These are phyloP conservation scores for Gymnopilus junonius DNA, from an alignment of 768 basidiomycete species.

Conservation along the genomic window DNA sequence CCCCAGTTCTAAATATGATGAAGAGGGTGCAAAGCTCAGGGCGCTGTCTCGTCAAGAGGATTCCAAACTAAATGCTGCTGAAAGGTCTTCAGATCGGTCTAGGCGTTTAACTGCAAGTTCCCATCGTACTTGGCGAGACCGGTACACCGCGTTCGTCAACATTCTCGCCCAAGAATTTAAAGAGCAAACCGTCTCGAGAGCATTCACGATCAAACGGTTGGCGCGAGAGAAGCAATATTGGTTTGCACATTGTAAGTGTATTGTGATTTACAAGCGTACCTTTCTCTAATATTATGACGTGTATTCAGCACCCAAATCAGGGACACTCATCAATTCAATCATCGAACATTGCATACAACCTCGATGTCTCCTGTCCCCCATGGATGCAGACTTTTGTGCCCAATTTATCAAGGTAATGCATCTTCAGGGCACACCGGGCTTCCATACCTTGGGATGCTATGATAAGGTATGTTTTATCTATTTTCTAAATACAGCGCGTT, in stretches of 20 bases:
- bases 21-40: constrained; percentile 67
- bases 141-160: constrained; percentile 64
- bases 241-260: constrained; percentile 67
- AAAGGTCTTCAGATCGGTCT: constrained; percentile 69
- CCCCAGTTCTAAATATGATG: constrained; percentile 78
- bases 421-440: constrained; percentile 85
- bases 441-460: constrained; percentile 84
- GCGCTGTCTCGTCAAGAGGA: constrained; percentile 73
- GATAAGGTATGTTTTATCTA: constrained; percentile 58
- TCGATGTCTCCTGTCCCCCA: constrained; percentile 89
- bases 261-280: not conserved
- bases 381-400: constrained; percentile 95
- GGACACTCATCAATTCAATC: constrained; percentile 59
- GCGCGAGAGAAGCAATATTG: constrained; percentile 80
- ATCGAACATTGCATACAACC: constrained; percentile 95
- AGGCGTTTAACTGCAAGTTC: constrained; percentile 59
- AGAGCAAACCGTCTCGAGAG: constrained; percentile 72
- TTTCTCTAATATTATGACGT: not conserved
- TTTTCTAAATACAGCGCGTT: not conserved
- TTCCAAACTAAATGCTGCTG: constrained; percentile 61
- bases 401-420: constrained; percentile 91
- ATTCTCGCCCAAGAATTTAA: constrained; percentile 72
- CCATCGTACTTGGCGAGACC: constrained; percentile 67
- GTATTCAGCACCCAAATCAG: constrained; percentile 46
- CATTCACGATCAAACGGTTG: constrained; percentile 77